Conservation (phyloP, 495 filamentous ascomycete genomes). For the Hypomontagnella monticulosa region DNA sequence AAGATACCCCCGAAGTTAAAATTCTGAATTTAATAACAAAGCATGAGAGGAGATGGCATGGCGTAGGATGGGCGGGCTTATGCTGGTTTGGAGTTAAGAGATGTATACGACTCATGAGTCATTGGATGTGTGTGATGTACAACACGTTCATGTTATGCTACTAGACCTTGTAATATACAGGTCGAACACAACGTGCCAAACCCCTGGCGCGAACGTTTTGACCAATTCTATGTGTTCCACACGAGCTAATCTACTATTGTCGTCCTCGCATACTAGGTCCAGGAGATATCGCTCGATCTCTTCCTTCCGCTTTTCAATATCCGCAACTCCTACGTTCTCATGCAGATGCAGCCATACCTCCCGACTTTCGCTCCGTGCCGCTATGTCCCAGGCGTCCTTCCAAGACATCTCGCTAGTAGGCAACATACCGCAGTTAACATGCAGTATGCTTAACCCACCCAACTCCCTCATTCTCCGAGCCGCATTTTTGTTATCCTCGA, state of each 20-base stretch:
- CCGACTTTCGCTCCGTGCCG: background rate
- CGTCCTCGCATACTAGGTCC: slow-evolving; percentile 40
- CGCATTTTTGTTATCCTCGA: slow-evolving; percentile 73
- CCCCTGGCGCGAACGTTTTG: slow-evolving; percentile 91
- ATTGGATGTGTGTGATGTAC: slow-evolving; percentile 5
- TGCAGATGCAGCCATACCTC: slow-evolving; percentile 84
- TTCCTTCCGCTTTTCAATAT: slow-evolving; percentile 65
- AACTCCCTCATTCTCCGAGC: slow-evolving; percentile 53
- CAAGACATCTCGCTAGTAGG: slow-evolving; percentile 74
- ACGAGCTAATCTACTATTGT: slow-evolving; percentile 40
- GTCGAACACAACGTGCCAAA: slow-evolving; percentile 90
- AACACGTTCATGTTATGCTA: slow-evolving; percentile 33
- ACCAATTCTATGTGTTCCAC: slow-evolving; percentile 81
- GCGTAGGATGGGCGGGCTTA: background rate
- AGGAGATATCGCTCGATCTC: slow-evolving; percentile 56
- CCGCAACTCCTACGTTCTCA: slow-evolving; percentile 77
- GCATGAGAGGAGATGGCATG: slow-evolving; percentile 6
- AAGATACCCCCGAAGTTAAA: slow-evolving; percentile 22
- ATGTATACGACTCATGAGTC: slow-evolving; percentile 21
- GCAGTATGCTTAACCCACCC: slow-evolving; percentile 49
- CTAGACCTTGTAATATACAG: slow-evolving; percentile 61
- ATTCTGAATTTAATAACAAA: slow-evolving; percentile 5
- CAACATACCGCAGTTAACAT: slow-evolving; percentile 85
- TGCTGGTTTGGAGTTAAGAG: background rate
- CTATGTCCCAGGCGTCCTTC: slow-evolving; percentile 68